Evolutionary conservation across 1,284 basidiomycete species (phyloP), one percentile per base, ranked within the genome.

Genomic region (Phellinidium pouzarii): DNA sequence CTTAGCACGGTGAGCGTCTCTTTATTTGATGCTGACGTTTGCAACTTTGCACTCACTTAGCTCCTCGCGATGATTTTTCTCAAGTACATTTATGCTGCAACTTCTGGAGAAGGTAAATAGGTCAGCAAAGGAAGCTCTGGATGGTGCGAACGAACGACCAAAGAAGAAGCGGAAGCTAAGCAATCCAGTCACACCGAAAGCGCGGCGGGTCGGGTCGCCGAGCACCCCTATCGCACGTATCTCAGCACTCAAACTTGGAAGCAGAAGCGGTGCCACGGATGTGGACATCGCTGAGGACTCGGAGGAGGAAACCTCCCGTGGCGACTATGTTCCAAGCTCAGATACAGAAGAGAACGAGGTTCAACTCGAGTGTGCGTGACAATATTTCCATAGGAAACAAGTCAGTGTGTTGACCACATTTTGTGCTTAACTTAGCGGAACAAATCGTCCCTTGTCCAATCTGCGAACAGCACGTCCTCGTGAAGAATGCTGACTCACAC

Each of bases 401-500:
- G 5, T 5, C 6, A 14, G 31, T 3, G 14, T 7, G 7, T 34
- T 34, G 6, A 31, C 29, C 5, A 31, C 11, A 14, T 14, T 34
- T 14, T 11, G 20, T 27, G 63, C 57, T 40, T 60, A 56, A 46
- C 14, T 8, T 62, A 60, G 52, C 61, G 61, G 19, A 64, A 61
- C 47, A 61, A 42, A 61, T 65, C 20, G 75, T 83, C 1, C 40
- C 64, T 2, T 87, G 84, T 60, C 84, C 84, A 9, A 53, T 83
- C 45, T 88, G 85, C 58, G 58, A 63, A 9, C 68, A 67, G 52
- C 59, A 52, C 14, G 72, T 85, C 19, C 66, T 65, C 26, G 69
- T 70, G 23, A 62, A 67, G 26, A 61, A 57, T 11, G 78, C 87
- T 49, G 84, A 87, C 59, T 53, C 59, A 4, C 85, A 87, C 59